Percentiles rank a stretch among this genome's conserved stretches.
These are phyloP conservation scores for Talaromyces stipitatus DNA, from an alignment of 495 filamentous ascomycete genomes.

Conservation along the genomic window DNA sequence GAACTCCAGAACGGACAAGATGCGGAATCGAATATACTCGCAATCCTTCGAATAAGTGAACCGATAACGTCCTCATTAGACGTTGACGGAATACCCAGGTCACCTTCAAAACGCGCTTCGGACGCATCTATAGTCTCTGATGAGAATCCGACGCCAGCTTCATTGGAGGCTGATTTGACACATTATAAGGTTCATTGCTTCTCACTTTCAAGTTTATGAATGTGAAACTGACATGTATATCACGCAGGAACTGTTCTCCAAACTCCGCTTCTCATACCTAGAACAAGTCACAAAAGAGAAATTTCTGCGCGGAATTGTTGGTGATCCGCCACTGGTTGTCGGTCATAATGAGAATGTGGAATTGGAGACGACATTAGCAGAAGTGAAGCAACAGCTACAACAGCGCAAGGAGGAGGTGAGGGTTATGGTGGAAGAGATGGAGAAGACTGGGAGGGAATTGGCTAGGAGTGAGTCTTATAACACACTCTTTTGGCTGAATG, in stretches of 20 bases:
- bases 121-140: conserved; percentile 59
- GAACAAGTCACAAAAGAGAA: conserved; percentile 91
- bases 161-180: conserved; percentile 73
- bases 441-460: conserved; percentile 56
- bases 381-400: conserved; percentile 68
- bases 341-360: conserved; percentile 75
- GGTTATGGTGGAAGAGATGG: conserved; percentile 64
- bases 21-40: conserved; percentile 46
- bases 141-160: conserved; percentile 63
- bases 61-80: conserved; percentile 50
- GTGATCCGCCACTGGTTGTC: conserved; percentile 79
- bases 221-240: background rate
- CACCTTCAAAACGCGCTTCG: conserved; percentile 51
- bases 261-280: conserved; percentile 83
- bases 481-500: background rate
- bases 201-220: background rate
- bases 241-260: conserved; percentile 76
- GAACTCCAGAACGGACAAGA: conserved; percentile 36
- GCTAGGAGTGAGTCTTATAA: conserved; percentile 34
- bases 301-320: conserved; percentile 85
- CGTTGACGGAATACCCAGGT: conserved; percentile 17
- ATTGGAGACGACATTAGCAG: conserved; percentile 61
- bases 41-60: conserved; percentile 70
- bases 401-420: conserved; percentile 72
- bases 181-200: conserved; percentile 63